Conservation (phyloP, 176 grass and related monocot species). For the Avena sativa region DNA sequence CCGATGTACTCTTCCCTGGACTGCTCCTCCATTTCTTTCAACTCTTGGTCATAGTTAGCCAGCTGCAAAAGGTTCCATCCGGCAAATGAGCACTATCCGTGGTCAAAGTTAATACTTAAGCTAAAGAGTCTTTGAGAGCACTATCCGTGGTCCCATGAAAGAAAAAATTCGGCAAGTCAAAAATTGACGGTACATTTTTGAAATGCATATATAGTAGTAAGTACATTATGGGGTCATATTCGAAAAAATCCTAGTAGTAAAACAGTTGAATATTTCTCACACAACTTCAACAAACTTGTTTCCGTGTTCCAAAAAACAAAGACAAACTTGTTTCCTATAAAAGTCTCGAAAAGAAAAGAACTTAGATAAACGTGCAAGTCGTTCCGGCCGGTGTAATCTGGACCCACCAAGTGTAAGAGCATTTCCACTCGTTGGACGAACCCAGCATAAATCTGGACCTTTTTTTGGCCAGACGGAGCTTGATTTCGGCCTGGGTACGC, state of each 20-base stretch:
- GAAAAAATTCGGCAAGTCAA: too few species aligned
- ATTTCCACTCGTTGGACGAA: too few species aligned
- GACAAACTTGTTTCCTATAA: too few species aligned
- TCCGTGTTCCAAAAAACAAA: too few species aligned
- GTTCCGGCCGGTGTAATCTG: background rate
- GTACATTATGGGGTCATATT: background rate
- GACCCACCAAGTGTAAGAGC: background rate
- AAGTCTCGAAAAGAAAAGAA: background rate
- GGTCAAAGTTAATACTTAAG: background rate
- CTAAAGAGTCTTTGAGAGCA: background rate
- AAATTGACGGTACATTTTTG: background rate
- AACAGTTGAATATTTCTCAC: too few species aligned
- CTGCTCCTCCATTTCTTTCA: slow-evolving; percentile 63
- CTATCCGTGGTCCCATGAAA: background rate
- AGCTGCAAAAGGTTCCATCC: slow-evolving; percentile 38
- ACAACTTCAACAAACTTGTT: too few species aligned
- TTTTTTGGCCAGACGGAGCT: too few species aligned
- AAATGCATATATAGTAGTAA: background rate
- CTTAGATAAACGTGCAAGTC: too few species aligned
- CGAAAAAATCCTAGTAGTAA: background rate
- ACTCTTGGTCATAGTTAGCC: slow-evolving; percentile 55
- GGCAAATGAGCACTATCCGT: background rate
- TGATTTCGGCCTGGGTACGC: too few species aligned
- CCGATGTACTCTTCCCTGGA: slow-evolving; percentile 74
- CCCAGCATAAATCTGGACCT: too few species aligned